Base-by-base conservation (phyloP, 768 basidiomycete species). In the Termitomyces sp. region DNA sequence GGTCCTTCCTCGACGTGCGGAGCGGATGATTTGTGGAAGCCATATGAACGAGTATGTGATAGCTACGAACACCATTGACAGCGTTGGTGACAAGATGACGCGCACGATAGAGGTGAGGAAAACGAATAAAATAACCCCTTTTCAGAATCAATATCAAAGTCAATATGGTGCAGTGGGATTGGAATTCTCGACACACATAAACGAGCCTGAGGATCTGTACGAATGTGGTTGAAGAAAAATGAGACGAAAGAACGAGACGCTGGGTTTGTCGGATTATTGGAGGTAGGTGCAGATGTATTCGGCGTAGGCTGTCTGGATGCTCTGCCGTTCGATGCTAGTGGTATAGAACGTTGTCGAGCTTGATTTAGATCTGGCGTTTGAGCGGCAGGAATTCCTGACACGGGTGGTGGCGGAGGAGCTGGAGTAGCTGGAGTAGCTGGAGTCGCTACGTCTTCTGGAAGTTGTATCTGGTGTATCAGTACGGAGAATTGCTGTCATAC, bases 21-120 rank as follows among this genome's bases (percentile, higher is more conserved):
- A 89, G 24, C 94, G 79, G 54, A 87, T 75, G 49, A 97, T 92
- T 70, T 95, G 94, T 3, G 91, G 87, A 5, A 88, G 63, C 94
- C 94, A 97, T 65, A 94, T 86, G 58, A 79, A 79, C 6, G 87
- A 87, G 70, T 95, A 93, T 56, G 91, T 79, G 28, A 75, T 67
- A 10, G 76, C 81, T 35, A 94, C 79, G 61, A 89, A 84, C 18
- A 87, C 61, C 63, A 90, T 75, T 8, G 86, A 80, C 45, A 91
- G 73, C 0, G 81, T 79, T 1, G 88, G 82, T 22, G 84, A 83
- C 64, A 90, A 64, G 53, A 92, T 84, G 50, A 93, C 79, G 36
- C 89, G 85, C 62, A 93, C 82, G 56, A 94, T 79, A 57, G 90
- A 71, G 13, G 87, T 82, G 56, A 94, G 70, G 56, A 85, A 86